Conservation (phyloP, 2,329 filamentous ascomycete species). For the Parastagonospora nodorum region DNA sequence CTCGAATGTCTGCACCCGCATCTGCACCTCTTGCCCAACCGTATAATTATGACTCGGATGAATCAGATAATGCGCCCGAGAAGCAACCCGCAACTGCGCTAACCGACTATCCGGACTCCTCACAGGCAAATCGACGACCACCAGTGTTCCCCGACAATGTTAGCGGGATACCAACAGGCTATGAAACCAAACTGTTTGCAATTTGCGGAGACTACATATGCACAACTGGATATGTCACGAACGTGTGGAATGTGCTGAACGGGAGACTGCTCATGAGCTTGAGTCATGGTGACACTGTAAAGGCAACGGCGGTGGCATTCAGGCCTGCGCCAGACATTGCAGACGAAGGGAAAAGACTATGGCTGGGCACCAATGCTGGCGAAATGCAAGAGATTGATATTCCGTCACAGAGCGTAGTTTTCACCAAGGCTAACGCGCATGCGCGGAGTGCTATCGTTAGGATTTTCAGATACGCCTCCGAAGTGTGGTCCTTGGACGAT, state of each 20-base stretch:
- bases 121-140: conserved; percentile 81
- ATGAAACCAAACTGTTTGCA: conserved; percentile 84
- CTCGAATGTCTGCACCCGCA: conserved; percentile 15
- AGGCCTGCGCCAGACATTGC: conserved; percentile 79
- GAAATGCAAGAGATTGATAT: conserved; percentile 92
- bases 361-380: conserved; percentile 87
- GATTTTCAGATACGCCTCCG: conserved; percentile 83
- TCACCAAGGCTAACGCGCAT: conserved; percentile 73
- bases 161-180: conserved; percentile 80
- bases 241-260: conserved; percentile 83
- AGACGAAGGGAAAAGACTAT: conserved; percentile 80
- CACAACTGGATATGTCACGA: conserved; percentile 83
- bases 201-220: conserved; percentile 87
- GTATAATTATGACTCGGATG: conserved; percentile 56
- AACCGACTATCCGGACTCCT: conserved; percentile 80
- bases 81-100: conserved; percentile 59
- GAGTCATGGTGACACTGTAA: conserved; percentile 82
- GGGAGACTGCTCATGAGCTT: conserved; percentile 82
- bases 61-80: conserved; percentile 46
- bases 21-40: conserved; percentile 27
- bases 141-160: conserved; percentile 74
- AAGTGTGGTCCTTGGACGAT: conserved; percentile 94
- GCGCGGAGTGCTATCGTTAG: conserved; percentile 78
- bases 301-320: conserved; percentile 80
- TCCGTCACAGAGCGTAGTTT: conserved; percentile 69